Evolutionary conservation across 1,139 yeast species (phyloP).

Genomic region (Taiozyma sp.): DNA sequence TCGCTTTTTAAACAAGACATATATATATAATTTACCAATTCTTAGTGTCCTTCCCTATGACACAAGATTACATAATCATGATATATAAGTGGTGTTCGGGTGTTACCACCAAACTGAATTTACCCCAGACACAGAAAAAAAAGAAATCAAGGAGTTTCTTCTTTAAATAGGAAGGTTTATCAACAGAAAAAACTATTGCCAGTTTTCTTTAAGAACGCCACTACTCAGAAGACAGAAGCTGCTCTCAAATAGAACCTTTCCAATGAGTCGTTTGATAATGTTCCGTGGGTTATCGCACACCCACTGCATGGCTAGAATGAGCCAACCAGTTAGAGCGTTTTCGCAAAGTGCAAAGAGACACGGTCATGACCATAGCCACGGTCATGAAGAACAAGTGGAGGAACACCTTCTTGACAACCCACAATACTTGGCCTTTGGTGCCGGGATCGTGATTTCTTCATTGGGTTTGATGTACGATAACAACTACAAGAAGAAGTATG

Average conservation of each 20-base stretch:
- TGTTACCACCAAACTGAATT: background rate
- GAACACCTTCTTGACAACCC: slow-evolving; percentile 3
- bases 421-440: background rate
- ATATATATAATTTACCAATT: too few species aligned
- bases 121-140: background rate
- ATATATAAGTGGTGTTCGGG: background rate
- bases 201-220: background rate
- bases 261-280: background rate
- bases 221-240: background rate
- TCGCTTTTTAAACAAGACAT: too few species aligned
- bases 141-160: background rate
- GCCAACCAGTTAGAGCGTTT: background rate
- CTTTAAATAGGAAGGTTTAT: too few species aligned
- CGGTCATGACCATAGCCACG: background rate
- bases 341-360: background rate
- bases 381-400: slow-evolving; percentile 1
- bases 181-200: too few species aligned
- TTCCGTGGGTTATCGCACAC: background rate
- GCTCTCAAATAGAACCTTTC: background rate
- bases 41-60: too few species aligned
- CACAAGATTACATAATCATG: background rate
- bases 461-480: slow-evolving; percentile 1
- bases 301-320: background rate
- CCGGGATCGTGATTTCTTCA: background rate
- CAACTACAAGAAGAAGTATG: background rate